A percentile compares a stretch with the other conserved stretches of the same genome.
Conservation (phyloP, 2,329 filamentous ascomycete species). For the Talaromyces funiculosus region DNA sequence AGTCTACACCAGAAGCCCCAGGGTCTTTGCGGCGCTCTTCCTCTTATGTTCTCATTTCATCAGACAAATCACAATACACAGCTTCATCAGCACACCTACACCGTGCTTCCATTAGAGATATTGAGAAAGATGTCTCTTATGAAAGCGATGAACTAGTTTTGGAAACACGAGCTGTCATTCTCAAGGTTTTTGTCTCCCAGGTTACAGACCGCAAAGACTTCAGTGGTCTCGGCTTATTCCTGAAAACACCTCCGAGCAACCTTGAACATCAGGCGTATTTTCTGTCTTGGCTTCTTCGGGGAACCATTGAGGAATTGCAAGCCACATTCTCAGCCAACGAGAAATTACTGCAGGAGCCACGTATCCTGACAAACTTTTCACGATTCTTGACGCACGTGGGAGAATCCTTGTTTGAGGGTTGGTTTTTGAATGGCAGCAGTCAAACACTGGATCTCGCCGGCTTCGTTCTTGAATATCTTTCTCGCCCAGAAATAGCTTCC, state of each 20-base stretch:
- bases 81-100: slow-evolving; percentile 60
- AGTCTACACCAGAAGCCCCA: slow-evolving; percentile 42
- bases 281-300: slow-evolving; percentile 78
- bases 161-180: slow-evolving; percentile 68
- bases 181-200: slow-evolving; percentile 79
- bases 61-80: slow-evolving; percentile 55
- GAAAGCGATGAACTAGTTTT: slow-evolving; percentile 68
- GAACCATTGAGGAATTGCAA: slow-evolving; percentile 65
- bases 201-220: slow-evolving; percentile 85
- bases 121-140: slow-evolving; percentile 40
- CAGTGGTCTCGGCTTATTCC: slow-evolving; percentile 73
- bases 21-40: slow-evolving; percentile 71
- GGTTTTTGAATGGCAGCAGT: slow-evolving; percentile 87
- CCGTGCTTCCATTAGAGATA: slow-evolving; percentile 56
- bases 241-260: slow-evolving; percentile 86
- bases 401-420: slow-evolving; percentile 91
- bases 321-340: slow-evolving; percentile 66
- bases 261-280: slow-evolving; percentile 94
- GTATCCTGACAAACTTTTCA: slow-evolving; percentile 78
- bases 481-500: slow-evolving; percentile 71
- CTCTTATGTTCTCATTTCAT: slow-evolving; percentile 82
- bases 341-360: slow-evolving; percentile 69
- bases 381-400: slow-evolving; percentile 74
- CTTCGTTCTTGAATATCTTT: slow-evolving; percentile 78
- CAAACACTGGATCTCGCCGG: slow-evolving; percentile 80